Percentiles rank a stretch among this genome's conserved stretches.
Conservation (phyloP, 345 rosid genomes). For the Passiflora organensis region DNA sequence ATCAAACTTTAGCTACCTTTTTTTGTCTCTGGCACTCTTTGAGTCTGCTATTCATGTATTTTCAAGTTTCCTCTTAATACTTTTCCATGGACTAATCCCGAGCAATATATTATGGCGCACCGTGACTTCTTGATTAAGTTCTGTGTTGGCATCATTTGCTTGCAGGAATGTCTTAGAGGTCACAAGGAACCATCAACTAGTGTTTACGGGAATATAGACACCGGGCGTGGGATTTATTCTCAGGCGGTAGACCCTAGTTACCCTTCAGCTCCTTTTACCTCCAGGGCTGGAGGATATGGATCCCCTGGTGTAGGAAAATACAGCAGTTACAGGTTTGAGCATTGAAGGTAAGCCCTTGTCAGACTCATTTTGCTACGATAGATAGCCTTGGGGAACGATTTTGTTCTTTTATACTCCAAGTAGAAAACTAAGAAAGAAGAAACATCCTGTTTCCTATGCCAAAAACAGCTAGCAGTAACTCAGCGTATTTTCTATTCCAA, state of each 20-base stretch:
- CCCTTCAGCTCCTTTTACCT: conserved; percentile 16
- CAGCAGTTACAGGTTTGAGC: conserved; percentile 21
- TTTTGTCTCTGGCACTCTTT: too few species aligned
- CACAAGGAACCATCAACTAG: conserved; percentile 28
- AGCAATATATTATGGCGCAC: too few species aligned
- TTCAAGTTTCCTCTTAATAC: too few species aligned
- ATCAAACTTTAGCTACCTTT: too few species aligned
- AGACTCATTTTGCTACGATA: too few species aligned
- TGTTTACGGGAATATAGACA: conserved; percentile 21
- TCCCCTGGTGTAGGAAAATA: conserved; percentile 25
- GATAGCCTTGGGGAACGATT: background rate
- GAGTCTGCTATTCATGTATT: too few species aligned
- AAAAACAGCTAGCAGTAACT: too few species aligned
- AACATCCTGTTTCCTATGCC: background rate
- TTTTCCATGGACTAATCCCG: background rate
- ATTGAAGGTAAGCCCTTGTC: too few species aligned
- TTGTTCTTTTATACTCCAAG: background rate
- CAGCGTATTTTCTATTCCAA: too few species aligned
- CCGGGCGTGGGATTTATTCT: conserved; percentile 22
- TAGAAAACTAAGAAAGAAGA: background rate
- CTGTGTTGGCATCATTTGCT: background rate
- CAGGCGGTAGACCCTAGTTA: conserved; percentile 23
- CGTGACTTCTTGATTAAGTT: background rate
- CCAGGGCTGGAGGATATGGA: conserved; percentile 20
- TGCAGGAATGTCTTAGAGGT: conserved; percentile 23